Percentiles rank a stretch among this genome's conserved stretches.
Conservation (phyloP, 2,329 filamentous ascomycete species). For the Trichoderma afroharzianum region DNA sequence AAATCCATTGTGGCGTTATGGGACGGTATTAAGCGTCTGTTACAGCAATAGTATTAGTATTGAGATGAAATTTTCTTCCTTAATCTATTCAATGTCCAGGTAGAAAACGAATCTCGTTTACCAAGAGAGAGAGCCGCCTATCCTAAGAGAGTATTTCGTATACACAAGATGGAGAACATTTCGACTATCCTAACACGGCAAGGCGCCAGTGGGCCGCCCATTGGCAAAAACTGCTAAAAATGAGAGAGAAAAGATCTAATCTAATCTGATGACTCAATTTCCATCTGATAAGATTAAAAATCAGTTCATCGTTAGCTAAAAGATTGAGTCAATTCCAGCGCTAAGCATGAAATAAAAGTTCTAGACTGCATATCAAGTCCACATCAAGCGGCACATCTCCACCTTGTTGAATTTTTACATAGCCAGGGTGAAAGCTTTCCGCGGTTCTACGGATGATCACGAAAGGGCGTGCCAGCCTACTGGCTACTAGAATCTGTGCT, state of each 20-base stretch:
- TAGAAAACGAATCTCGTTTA: background rate
- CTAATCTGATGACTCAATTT: constrained; percentile 7
- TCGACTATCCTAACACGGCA: background rate
- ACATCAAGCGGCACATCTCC: background rate
- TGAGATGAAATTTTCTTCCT: background rate
- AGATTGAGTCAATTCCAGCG: background rate
- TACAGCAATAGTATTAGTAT: background rate
- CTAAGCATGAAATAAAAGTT: background rate
- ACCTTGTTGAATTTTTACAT: background rate
- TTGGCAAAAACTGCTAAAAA: background rate
- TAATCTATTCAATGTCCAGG: background rate
- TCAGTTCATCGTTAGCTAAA: constrained; percentile 10
- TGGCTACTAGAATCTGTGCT: background rate
- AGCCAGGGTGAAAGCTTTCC: background rate
- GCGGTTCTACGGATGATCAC: background rate
- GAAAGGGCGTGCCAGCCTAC: background rate
- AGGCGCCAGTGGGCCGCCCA: background rate
- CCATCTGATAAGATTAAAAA: constrained; percentile 11
- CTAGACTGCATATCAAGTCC: background rate
- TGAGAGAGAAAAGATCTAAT: background rate
- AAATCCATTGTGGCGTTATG: background rate
- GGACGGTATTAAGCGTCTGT: background rate
- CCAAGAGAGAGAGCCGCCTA: background rate
- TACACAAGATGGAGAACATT: background rate
- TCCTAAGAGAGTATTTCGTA: background rate